phyloP scores from a whole-genome alignment of 371 early-diverging fungal genomes.

The Mortierella sp. region DNA sequence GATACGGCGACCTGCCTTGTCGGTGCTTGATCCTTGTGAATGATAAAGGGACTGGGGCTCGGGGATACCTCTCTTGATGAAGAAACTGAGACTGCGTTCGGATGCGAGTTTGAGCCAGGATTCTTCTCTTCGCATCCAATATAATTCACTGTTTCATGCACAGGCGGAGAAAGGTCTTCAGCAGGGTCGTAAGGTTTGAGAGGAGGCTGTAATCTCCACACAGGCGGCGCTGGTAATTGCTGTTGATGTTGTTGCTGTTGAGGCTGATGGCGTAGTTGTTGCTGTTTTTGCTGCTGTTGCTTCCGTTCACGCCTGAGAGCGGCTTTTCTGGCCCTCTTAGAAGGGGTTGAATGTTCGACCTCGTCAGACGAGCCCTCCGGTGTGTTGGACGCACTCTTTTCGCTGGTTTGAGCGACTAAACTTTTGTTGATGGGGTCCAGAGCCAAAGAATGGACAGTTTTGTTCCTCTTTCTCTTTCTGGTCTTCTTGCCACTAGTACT shows the following conservation, averaged over 20 bases:
- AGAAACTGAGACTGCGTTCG: not conserved
- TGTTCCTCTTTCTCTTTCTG: conserved; percentile 9
- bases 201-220: conserved; percentile 7
- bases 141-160: not conserved
- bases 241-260: too few relatives aligned
- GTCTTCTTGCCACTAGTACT: not conserved
- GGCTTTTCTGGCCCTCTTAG: conserved; percentile 1
- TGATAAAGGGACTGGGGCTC: too few relatives aligned
- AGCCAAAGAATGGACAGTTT: conserved; percentile 4
- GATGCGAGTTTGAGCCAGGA: not conserved
- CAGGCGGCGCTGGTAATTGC: conserved; percentile 1
- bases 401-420: not conserved
- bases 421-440: conserved; percentile 8
- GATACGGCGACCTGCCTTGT: too few relatives aligned
- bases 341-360: not conserved
- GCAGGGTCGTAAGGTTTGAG: conserved; percentile 10
- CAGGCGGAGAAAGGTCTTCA: conserved; percentile 1
- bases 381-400: not conserved
- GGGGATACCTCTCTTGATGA: not conserved
- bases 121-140: not conserved
- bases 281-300: too few relatives aligned
- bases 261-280: too few relatives aligned
- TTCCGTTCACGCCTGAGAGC: not conserved
- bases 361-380: conserved; percentile 8
- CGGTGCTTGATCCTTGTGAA: too few relatives aligned